These are phyloP conservation scores for Acer negundo DNA, from an alignment of 345 rosid genomes.

Conservation along the genomic window DNA sequence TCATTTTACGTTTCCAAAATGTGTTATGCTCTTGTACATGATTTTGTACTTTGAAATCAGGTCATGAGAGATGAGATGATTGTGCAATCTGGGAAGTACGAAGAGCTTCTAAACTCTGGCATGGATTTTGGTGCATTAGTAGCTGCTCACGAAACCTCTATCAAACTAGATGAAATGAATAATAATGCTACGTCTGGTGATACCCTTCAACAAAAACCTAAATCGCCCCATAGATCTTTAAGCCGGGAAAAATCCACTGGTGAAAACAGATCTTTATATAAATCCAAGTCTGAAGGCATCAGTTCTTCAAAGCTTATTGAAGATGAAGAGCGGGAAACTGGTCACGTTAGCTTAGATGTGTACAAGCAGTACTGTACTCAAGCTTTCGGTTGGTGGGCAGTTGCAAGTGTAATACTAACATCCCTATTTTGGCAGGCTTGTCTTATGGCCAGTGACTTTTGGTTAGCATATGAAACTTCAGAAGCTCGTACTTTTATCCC, in stretches of 20 bases:
- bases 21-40: neutral
- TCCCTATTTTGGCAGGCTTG: slow-evolving; percentile 73
- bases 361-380: slow-evolving; percentile 78
- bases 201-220: slow-evolving; percentile 39
- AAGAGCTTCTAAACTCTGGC: slow-evolving; percentile 54
- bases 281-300: slow-evolving; percentile 36
- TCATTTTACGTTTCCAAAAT: neutral
- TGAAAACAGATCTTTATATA: slow-evolving; percentile 44
- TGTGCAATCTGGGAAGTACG: slow-evolving; percentile 81
- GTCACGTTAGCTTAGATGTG: slow-evolving; percentile 66
- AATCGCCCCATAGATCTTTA: slow-evolving; percentile 34
- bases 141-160: slow-evolving; percentile 77
- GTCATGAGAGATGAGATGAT: slow-evolving; percentile 91
- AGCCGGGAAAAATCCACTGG: slow-evolving; percentile 46
- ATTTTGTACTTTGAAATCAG: slow-evolving; percentile 33
- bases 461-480: slow-evolving; percentile 90
- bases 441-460: slow-evolving; percentile 90
- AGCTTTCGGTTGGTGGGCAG: slow-evolving; percentile 94
- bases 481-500: slow-evolving; percentile 59
- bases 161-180: slow-evolving; percentile 75
- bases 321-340: slow-evolving; percentile 87
- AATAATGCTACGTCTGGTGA: slow-evolving; percentile 16
- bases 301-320: slow-evolving; percentile 73
- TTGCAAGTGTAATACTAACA: slow-evolving; percentile 47
- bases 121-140: slow-evolving; percentile 75